A percentile compares a stretch with the other conserved stretches of the same genome.
Conservation (phyloP, 805 yeast species). For the Candida rishiriensis region DNA sequence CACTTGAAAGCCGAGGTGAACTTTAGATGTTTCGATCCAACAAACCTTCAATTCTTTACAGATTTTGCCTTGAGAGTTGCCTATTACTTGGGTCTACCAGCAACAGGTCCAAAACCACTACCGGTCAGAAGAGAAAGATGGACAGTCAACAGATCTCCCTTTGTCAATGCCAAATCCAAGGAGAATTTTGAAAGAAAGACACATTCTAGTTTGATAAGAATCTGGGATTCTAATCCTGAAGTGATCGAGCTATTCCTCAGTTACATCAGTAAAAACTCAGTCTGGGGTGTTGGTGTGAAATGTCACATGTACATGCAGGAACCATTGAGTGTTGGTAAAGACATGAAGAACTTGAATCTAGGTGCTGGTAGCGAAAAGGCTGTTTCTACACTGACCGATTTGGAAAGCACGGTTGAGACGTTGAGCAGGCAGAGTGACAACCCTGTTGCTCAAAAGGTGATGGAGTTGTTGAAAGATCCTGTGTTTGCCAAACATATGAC, state of each 20-base stretch:
- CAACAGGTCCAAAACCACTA: constrained; percentile 64
- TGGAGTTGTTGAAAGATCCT: constrained; percentile 67
- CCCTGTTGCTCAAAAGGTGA: constrained; percentile 61
- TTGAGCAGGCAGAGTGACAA: constrained; percentile 19
- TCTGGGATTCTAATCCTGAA: constrained; percentile 84
- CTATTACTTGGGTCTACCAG: constrained; percentile 83
- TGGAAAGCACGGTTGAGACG: constrained; percentile 20
- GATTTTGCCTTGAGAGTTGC: constrained; percentile 91
- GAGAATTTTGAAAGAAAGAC: constrained; percentile 92
- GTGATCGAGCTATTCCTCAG: constrained; percentile 79
- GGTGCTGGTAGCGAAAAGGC: constrained; percentile 7
- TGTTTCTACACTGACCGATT: constrained; percentile 11
- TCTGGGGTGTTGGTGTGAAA: constrained; percentile 79
- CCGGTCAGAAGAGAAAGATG: constrained; percentile 77
- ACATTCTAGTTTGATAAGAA: constrained; percentile 64
- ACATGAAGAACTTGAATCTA: constrained; percentile 32
- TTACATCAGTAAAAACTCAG: constrained; percentile 68
- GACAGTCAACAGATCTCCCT: constrained; percentile 92
- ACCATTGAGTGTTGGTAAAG: constrained; percentile 39
- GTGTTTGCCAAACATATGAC: constrained; percentile 56
- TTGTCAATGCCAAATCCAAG: constrained; percentile 89
- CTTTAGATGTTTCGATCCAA: constrained; percentile 66
- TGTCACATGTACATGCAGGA: constrained; percentile 61
- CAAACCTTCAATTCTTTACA: constrained; percentile 66
- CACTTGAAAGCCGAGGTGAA: constrained; percentile 74